Base-by-base conservation (phyloP, 2,329 filamentous ascomycete genomes). In the Colletotrichum abscissum region DNA sequence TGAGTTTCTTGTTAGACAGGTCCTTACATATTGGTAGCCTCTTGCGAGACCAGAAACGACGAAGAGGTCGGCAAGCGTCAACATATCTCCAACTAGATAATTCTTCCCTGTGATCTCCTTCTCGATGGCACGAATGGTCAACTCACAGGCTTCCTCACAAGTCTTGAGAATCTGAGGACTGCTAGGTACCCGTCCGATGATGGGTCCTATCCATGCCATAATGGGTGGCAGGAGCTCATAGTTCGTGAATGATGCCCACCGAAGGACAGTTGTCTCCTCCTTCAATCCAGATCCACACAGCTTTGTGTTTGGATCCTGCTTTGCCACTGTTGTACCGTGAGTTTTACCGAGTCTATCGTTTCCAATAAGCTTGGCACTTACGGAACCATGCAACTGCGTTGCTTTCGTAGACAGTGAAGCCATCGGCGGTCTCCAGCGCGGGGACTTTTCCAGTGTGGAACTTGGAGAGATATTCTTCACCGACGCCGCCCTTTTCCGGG, bases 401-500 rank as follows among this genome's bases (percentile, higher is more conserved):
- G 12, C 64, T 67, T 28, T 67, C 64, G 33, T 67, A 67, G 0
- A 49, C 64, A 0, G 24, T n/a, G 19, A 67, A 59, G 12, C 64
- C 64, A 22, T 59, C 63, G 1, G 55, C 24, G 6, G 63, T 67
- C 16, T 67, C 63, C 11, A 67, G 63, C 11, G 63, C 63, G 1
- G 63, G 63, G 0, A 67, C 55, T 14, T 67, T 67, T 5, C 54
- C 54, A 12, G 63, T 67, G 5, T 58, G 63, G n/a, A 67, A 67
- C 6, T 67, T 67, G 38, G 63, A 67, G 16, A 67, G 54, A 5
- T 67, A 67, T 12, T 35, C 55, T 4, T 67, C 63, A 16, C 63
- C 63, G 2, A 67, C 63, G 16, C 63, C 63, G 4, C 63, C 63
- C 54, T 67, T 67, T n/a, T 67, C 63, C 8, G 63, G 54, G 24